A percentile compares a stretch with the other conserved stretches of the same genome.
Evolutionary conservation across 2,329 filamentous ascomycete genomes (phyloP).

Genomic region (Penicillium sp.): DNA sequence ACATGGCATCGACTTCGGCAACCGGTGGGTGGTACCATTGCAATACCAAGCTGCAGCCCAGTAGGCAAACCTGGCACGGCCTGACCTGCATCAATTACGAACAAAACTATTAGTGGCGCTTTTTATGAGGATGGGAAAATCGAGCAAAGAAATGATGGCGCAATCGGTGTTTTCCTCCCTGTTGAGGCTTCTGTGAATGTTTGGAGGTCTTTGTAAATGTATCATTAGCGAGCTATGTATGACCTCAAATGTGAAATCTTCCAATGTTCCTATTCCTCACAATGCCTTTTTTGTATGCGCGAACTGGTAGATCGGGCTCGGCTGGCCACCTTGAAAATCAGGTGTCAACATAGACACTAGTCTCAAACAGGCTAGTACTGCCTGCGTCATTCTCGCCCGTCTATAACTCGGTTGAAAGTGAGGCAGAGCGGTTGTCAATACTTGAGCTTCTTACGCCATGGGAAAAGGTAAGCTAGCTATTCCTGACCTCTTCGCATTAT

Average conservation of each 20-base stretch:
- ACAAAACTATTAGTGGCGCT: background rate
- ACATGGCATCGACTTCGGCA: slow-evolving; percentile 85
- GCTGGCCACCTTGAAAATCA: background rate
- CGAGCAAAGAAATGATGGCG: background rate
- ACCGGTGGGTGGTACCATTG: slow-evolving; percentile 81
- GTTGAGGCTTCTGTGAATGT: background rate
- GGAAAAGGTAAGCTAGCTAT: slow-evolving; percentile 31
- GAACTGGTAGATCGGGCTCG: too few relatives aligned
- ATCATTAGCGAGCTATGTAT: slow-evolving; percentile 4
- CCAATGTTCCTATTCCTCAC: background rate
- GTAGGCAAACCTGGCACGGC: slow-evolving; percentile 12
- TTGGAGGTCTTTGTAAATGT: slow-evolving; percentile 2
- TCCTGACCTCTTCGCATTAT: too few relatives aligned
- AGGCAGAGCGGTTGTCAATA: background rate
- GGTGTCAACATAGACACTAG: slow-evolving; percentile 9
- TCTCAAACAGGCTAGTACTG: slow-evolving; percentile 20
- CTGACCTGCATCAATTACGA: background rate
- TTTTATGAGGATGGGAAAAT: background rate
- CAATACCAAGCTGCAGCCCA: slow-evolving; percentile 42
- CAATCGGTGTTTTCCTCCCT: background rate
- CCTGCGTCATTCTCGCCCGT: slow-evolving; percentile 22
- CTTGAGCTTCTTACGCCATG: slow-evolving; percentile 26
- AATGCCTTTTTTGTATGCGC: too few relatives aligned
- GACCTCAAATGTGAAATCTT: background rate
- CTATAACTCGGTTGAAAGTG: slow-evolving; percentile 12